Evolutionary conservation across 2,329 filamentous ascomycete genomes (phyloP), one percentile per base, ranked within the genome.

Genomic region (Aspergillus japonicus): DNA sequence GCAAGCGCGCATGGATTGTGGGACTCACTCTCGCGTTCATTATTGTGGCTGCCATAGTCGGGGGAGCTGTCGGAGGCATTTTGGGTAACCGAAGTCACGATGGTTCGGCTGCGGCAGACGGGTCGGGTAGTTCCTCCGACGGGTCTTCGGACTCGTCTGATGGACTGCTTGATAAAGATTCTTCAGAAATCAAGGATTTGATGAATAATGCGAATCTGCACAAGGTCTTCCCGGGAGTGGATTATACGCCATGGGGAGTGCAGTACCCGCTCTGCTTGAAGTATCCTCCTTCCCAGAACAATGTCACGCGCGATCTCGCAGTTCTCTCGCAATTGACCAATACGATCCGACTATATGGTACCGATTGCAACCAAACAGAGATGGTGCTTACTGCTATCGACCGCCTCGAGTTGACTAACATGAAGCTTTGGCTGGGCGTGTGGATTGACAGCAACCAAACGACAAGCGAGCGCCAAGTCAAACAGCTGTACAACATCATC

Each of bases 311-410:
- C 56, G 94, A 98, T 73, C 81, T 97, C 60, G 94, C 95, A 1
- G 88, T 97, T 10, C 86, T 98, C 54, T 92, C 90, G 12, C 92
- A 96, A 73, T 82, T 98, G 48, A 96, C 92, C 61, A 93, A 96
- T 73, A 88, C 87, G 3, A 85, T 98, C 51, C 89, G 94, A 7
- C 82, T 97, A 1, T 98, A 98, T 73, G 94, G 94, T 53, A 98
- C 92, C 12, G 94, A 98, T 78, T 98, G 94, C 83, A 97, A 97
- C 76, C 94, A 98, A 77, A 98, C 94, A 0, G 86, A 96, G 75
- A 95, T 98, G 90, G 86, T 96, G 0, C 80, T 98, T 8, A 88
- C 95, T 68, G 88, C 93, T 21, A 89, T 98, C 67, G 82, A 90
- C 59, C 83, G 83, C 54, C 82, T 98, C 12, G 82, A 89, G 55